Base-by-base conservation (phyloP, 371 early-diverging fungal species). In the Catenaria anguillulae region DNA sequence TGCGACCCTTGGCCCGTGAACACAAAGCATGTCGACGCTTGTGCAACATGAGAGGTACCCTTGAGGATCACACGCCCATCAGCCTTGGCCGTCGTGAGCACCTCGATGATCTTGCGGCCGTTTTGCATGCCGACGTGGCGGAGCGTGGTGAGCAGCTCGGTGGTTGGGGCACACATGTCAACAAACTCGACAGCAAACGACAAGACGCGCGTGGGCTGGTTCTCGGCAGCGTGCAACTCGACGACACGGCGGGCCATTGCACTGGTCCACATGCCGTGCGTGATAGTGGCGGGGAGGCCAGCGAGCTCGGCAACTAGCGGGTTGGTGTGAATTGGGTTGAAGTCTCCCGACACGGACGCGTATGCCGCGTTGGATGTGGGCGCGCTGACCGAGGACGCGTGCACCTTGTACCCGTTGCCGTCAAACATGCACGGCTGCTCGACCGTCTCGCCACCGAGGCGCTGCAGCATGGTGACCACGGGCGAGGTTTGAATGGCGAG, bases 1-100 rank as follows among this genome's bases (percentile, higher is more conserved):
- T 96, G 97, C 61, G 97, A 90, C 68, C 97, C 97, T 68, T 96
- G 97, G 54, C 97, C 97, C 59, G 94, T 92, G 73, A 96, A 96
- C 33, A 90, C 89, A 66, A 88, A 92, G 58, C 90, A 87, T 42
- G 92, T 91, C 60, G 83, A 76, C 40, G 92, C 89, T 73, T 95
- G 92, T 48, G 91, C 90, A 31, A 96, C 89, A 70, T 93, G 90
- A 59, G 96, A 93, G 55, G 84, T 85, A 62, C 96, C 96, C 66
- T 81, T 86, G 36, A 95, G 79, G 34, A 95, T 89, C 77, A 86
- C 86, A 60, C 75, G 81, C 62, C 88, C 88, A 64, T 85, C 82
- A 73, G 90, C 87, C 13, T 8, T n/a, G 75, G 92, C 92, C 73
- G 84, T 68, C 37, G 93, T 93, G 66, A 88, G 88, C 52, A 93